Percentiles rank a stretch among this genome's conserved stretches.
Evolutionary conservation across 192 early-diverging fungal genomes (phyloP).

Genomic region (Rhizophagus sp.): DNA sequence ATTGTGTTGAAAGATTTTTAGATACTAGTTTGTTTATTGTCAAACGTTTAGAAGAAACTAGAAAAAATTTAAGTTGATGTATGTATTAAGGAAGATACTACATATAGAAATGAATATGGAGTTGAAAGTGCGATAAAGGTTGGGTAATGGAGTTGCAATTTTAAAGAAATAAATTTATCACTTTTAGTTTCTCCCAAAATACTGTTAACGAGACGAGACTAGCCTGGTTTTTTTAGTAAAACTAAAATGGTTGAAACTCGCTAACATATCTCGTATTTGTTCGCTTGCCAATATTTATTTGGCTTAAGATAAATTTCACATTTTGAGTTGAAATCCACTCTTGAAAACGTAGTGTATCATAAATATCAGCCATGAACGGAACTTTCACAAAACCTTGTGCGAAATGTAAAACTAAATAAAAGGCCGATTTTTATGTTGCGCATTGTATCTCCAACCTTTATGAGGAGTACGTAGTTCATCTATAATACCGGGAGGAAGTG

Average conservation of each 20-base stretch:
- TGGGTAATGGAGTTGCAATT: not conserved
- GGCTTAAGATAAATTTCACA: too few relatives aligned
- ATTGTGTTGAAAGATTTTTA: conserved; percentile 64
- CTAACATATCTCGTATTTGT: too few relatives aligned
- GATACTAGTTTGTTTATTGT: conserved; percentile 58
- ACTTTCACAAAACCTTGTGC: not conserved
- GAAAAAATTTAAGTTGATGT: not conserved
- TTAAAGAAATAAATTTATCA: too few relatives aligned
- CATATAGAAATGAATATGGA: not conserved
- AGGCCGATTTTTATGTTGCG: not conserved
- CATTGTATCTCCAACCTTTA: conserved; percentile 16
- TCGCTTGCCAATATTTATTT: too few relatives aligned
- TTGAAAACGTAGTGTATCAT: too few relatives aligned
- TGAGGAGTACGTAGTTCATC: not conserved
- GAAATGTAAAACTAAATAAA: not conserved
- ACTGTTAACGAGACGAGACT: too few relatives aligned
- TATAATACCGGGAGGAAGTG: not conserved
- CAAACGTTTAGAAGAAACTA: conserved; percentile 47
- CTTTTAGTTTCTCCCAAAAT: too few relatives aligned
- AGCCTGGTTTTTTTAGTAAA: too few relatives aligned
- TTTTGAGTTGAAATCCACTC: too few relatives aligned
- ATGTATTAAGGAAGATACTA: too few relatives aligned
- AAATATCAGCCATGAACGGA: not conserved
- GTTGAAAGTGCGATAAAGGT: too few relatives aligned
- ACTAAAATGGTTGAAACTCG: too few relatives aligned